phyloP scores from a whole-genome alignment of 192 early-diverging fungal species.

The Gamsiella multidivaricata region DNA sequence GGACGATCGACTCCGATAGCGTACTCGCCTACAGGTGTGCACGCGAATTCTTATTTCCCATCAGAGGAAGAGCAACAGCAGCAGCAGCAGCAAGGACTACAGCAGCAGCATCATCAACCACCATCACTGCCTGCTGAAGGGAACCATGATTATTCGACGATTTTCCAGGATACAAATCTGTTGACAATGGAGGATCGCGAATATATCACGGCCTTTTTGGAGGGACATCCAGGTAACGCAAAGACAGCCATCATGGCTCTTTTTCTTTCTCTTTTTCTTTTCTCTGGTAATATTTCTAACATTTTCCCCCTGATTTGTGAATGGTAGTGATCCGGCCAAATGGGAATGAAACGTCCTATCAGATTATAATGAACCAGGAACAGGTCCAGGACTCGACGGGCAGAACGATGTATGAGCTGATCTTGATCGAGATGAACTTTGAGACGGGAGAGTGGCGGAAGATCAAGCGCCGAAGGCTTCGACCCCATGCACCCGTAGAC shows the following conservation, averaged over 20 bases:
- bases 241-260: background rate
- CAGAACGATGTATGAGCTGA: constrained; percentile 43
- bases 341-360: constrained; percentile 32
- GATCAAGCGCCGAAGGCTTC: constrained; percentile 29
- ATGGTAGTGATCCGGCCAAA: constrained; percentile 48
- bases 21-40: background rate
- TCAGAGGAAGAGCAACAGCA: constrained; percentile 8
- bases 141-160: constrained; percentile 28
- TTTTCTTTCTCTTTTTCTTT: background rate
- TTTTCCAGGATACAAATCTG: constrained; percentile 48
- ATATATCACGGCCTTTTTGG: constrained; percentile 42
- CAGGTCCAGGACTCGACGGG: constrained; percentile 41
- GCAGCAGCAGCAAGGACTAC: constrained; percentile 3
- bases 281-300: background rate
- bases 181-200: constrained; percentile 30
- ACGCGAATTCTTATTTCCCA: constrained; percentile 16
- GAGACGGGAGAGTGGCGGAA: constrained; percentile 54
- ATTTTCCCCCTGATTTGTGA: too few species aligned
- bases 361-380: constrained; percentile 54
- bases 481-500: background rate
- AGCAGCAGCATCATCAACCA: background rate
- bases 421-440: constrained; percentile 54
- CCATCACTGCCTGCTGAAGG: background rate
- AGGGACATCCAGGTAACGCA: constrained; percentile 45
- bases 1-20: constrained; percentile 3